Evolutionary conservation across 2,329 filamentous ascomycete species (phyloP), one percentile per base, ranked within the genome.

Genomic region (Sclerotinia sclerotiorum): DNA sequence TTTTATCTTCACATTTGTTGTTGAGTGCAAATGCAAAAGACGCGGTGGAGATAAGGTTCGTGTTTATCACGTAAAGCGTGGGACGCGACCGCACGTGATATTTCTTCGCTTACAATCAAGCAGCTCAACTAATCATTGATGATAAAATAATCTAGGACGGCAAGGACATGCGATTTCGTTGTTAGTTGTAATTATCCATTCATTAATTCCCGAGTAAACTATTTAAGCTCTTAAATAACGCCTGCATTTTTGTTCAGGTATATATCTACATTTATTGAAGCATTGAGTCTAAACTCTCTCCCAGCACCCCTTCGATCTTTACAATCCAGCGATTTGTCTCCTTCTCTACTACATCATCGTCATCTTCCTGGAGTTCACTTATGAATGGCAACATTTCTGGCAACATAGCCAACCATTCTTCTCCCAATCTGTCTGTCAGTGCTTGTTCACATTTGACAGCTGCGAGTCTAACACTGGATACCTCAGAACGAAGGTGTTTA

Each of bases 351-450:
- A 85, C 84, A 81, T 98, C 95, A 77, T 98, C 94, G 73, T 98
- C 95, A 78, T 99, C 95, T 77, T 99, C 95, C 81, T 97, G 90
- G 76, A 97, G 79, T 82, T 99, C 95, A 76, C 92, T 96, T 74
- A 99, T 97, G 72, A 94, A 92, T 27, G 96, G 94, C 78, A 99
- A 81, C 90, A 97, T 98, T 84, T 99, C 95, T 0, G 94, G 93
- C 77, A 98, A 79, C 82, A 96, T 86, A 1, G 89, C 87, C 69
- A 99, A 81, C 95, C 95, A 99, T 77, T 99, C 95, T 78, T 98
- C 94, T 69, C 94, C 94, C 35, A 98, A 81, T 60, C 87, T 84
- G 73, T 91, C 88, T 17, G 93, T 96, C 71, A 98, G 82, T 19
- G 85, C 86, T 77, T 93, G 90, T 81, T 98, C 88, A 73, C 90